phyloP scores from a whole-genome alignment of 257 asterid genomes.

The Solanum verrucosum region DNA sequence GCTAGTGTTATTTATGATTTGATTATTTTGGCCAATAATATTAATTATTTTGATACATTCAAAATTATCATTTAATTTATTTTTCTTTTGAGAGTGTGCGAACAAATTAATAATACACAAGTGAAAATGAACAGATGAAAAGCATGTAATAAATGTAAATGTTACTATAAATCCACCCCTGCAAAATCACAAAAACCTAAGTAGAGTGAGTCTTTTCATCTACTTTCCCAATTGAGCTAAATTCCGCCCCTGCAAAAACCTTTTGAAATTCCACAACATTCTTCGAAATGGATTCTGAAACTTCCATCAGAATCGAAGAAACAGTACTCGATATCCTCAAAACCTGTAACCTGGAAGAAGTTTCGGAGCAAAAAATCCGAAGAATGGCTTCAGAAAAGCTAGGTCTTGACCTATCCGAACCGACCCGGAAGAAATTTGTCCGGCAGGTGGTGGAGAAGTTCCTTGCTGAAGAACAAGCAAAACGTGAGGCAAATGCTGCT shows the following conservation, averaged over 20 bases:
- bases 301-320: slow-evolving; percentile 42
- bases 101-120: neutral
- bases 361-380: slow-evolving; percentile 75
- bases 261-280: too few relatives aligned
- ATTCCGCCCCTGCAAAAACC: neutral
- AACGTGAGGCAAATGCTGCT: slow-evolving; percentile 17
- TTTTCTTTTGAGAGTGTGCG: too few relatives aligned
- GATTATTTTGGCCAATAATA: neutral
- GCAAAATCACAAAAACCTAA: neutral
- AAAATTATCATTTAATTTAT: too few relatives aligned
- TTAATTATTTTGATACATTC: too few relatives aligned
- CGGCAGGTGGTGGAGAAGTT: slow-evolving; percentile 64
- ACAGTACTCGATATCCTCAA: slow-evolving; percentile 58
- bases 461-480: slow-evolving; percentile 41
- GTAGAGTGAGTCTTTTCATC: neutral
- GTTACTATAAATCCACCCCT: neutral
- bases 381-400: slow-evolving; percentile 73
- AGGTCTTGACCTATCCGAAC: slow-evolving; percentile 59
- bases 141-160: neutral
- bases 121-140: neutral
- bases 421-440: slow-evolving; percentile 53
- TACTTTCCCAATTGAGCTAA: neutral
- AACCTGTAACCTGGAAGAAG: slow-evolving; percentile 64
- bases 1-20: neutral
- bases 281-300: slow-evolving; percentile 44